Percentiles rank a stretch among this genome's conserved stretches.
These are phyloP conservation scores for Sphagnum contortum DNA, from an alignment of 225 moss, liverwort and hornwort species.

Conservation along the genomic window DNA sequence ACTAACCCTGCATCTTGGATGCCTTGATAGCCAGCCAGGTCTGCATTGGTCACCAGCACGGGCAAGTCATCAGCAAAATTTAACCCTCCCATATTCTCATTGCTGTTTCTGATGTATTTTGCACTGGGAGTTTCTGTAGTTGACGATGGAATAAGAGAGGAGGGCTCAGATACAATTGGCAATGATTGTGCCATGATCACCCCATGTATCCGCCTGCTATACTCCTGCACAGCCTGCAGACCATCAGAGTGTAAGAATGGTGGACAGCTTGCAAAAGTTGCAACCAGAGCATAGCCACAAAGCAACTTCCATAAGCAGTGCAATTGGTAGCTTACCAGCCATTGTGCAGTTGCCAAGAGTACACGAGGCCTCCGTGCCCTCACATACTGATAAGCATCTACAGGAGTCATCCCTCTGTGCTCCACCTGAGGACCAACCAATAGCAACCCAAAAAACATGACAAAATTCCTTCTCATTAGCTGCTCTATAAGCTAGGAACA, in stretches of 20 bases:
- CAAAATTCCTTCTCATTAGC: no score
- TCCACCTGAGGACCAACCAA: slow-evolving; percentile 50
- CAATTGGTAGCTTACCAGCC: slow-evolving; percentile 52
- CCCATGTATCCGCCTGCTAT: slow-evolving; percentile 65
- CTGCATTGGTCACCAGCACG: slow-evolving; percentile 70
- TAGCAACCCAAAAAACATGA: background rate
- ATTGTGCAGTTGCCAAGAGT: slow-evolving; percentile 84
- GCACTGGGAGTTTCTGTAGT: slow-evolving; percentile 11
- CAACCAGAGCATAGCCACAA: no score
- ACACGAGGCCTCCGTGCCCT: slow-evolving; percentile 83
- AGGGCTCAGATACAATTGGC: slow-evolving; percentile 26
- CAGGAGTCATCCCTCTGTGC: slow-evolving; percentile 86
- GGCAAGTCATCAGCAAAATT: slow-evolving; percentile 43
- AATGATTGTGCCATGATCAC: slow-evolving; percentile 39
- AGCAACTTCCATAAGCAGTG: no score
- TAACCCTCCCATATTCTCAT: slow-evolving; percentile 18
- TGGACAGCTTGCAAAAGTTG: no score
- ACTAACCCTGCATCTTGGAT: slow-evolving; percentile 87
- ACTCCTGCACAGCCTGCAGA: slow-evolving; percentile 90
- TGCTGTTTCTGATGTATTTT: background rate
- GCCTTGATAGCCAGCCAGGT: slow-evolving; percentile 81
- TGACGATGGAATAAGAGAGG: slow-evolving; percentile 27
- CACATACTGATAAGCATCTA: slow-evolving; percentile 77
- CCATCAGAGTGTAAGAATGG: no score
- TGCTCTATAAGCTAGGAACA: no score